Percentiles rank a stretch among this genome's conserved stretches.
These are phyloP conservation scores for Termitomyces sp. DNA, from an alignment of 768 basidiomycete species.

Conservation along the genomic window DNA sequence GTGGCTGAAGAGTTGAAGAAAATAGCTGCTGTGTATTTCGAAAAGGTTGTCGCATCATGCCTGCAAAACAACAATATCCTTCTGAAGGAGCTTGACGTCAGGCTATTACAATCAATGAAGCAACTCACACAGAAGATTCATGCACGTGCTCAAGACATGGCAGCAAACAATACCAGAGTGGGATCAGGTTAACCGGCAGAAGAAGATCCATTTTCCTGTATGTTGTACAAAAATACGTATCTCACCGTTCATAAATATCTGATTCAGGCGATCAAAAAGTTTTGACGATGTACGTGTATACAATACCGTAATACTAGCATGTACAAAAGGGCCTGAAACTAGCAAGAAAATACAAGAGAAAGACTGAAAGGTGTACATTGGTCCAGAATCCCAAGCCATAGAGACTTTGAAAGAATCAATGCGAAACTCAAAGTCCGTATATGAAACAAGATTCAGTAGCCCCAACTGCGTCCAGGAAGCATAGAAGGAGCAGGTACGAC, in stretches of 20 bases:
- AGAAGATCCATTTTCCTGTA: not conserved
- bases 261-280: not conserved
- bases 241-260: not conserved
- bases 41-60: not conserved
- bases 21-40: not conserved
- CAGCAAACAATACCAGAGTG: not conserved
- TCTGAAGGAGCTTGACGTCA: not conserved
- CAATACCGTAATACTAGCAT: not conserved
- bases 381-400: not conserved
- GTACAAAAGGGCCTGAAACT: not conserved
- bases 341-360: not conserved
- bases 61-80: not conserved
- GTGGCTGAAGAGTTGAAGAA: not conserved
- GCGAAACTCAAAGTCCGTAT: not conserved
- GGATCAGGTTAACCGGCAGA: no score
- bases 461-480: conserved; percentile 1
- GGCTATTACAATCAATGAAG: not conserved
- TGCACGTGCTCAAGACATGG: not conserved
- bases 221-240: not conserved
- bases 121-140: not conserved
- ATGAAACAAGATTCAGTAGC: conserved; percentile 1
- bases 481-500: not conserved
- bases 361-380: not conserved
- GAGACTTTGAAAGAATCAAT: not conserved
- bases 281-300: not conserved